phyloP scores from a whole-genome alignment of 2,329 filamentous ascomycete genomes.

The Arthrobotrys conoides region DNA sequence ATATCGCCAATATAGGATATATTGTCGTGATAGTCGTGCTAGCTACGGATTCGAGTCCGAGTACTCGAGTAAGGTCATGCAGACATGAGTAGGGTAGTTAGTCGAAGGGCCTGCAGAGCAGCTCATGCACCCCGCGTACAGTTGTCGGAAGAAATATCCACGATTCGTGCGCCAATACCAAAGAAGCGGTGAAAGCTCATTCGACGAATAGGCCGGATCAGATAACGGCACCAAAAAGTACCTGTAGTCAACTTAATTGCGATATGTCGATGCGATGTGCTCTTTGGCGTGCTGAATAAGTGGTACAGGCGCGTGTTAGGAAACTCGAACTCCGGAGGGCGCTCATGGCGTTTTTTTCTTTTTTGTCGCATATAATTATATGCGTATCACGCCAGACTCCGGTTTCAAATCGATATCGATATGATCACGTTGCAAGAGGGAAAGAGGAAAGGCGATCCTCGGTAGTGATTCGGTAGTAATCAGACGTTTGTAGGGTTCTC shows the following conservation, averaged over 20 bases:
- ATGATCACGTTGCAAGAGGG: slow-evolving; percentile 14
- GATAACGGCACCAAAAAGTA: slow-evolving; percentile 21
- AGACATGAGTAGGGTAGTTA: not conserved
- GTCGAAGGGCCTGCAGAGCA: not conserved
- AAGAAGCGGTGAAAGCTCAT: slow-evolving; percentile 4
- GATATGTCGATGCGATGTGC: slow-evolving; percentile 37
- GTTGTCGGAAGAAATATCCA: slow-evolving; percentile 8
- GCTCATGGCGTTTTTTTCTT: not conserved
- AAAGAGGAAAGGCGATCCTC: slow-evolving; percentile 38
- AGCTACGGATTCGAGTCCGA: not conserved
- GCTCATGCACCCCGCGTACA: slow-evolving; percentile 7
- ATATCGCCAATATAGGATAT: not conserved
- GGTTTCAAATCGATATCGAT: slow-evolving; percentile 30
- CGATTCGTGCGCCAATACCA: not conserved
- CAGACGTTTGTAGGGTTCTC: not conserved
- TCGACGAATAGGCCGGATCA: slow-evolving; percentile 26
- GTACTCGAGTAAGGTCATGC: not conserved
- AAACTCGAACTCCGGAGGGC: slow-evolving; percentile 32
- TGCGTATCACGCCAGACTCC: not conserved
- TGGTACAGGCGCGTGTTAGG: slow-evolving; percentile 25
- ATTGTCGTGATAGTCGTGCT: not conserved
- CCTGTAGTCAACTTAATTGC: not conserved
- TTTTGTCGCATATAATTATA: no score
- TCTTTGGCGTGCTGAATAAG: slow-evolving; percentile 8
- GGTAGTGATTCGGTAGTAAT: slow-evolving; percentile 17